Evolutionary conservation across 2,329 filamentous ascomycete genomes (phyloP).

Genomic region (Septoria linicola): DNA sequence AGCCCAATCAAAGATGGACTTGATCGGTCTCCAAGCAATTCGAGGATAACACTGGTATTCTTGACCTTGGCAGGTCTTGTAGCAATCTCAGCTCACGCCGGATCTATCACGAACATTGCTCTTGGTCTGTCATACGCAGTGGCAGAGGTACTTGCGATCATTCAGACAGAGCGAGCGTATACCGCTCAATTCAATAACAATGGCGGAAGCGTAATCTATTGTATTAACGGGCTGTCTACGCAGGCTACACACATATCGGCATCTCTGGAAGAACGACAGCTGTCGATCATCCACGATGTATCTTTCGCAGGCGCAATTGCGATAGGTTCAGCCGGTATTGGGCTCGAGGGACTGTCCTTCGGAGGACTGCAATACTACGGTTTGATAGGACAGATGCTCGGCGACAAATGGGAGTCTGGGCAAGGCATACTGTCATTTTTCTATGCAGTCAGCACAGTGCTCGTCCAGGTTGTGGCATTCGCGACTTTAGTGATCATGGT

Average conservation of each 20-base stretch:
- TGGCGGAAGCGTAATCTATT: constrained; percentile 37
- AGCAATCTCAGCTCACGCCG: constrained; percentile 38
- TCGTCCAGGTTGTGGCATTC: constrained; percentile 28
- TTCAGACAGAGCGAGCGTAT: constrained; percentile 42
- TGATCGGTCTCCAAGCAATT: constrained; percentile 25
- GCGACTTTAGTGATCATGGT: constrained; percentile 33
- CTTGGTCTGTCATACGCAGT: constrained; percentile 46
- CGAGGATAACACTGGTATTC: constrained; percentile 35
- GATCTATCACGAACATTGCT: constrained; percentile 38
- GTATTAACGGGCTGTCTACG: constrained; percentile 38
- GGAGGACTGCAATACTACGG: constrained; percentile 31
- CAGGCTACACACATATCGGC: constrained; percentile 24
- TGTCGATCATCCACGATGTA: constrained; percentile 33
- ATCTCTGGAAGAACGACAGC: constrained; percentile 16
- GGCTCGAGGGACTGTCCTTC: constrained; percentile 32
- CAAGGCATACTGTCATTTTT: constrained; percentile 26
- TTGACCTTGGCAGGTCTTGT: constrained; percentile 40
- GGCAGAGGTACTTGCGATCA: constrained; percentile 42
- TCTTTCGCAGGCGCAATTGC: constrained; percentile 30
- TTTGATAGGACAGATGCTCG: constrained; percentile 26
- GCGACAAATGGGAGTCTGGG: constrained; percentile 27
- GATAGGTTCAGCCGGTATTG: constrained; percentile 30
- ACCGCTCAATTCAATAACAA: constrained; percentile 26
- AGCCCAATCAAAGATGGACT: constrained; percentile 23
- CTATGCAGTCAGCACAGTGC: constrained; percentile 26